Evolutionary conservation across 768 basidiomycete genomes (phyloP), one percentile per base, ranked within the genome.

Genomic region (Termitomyces sp.): DNA sequence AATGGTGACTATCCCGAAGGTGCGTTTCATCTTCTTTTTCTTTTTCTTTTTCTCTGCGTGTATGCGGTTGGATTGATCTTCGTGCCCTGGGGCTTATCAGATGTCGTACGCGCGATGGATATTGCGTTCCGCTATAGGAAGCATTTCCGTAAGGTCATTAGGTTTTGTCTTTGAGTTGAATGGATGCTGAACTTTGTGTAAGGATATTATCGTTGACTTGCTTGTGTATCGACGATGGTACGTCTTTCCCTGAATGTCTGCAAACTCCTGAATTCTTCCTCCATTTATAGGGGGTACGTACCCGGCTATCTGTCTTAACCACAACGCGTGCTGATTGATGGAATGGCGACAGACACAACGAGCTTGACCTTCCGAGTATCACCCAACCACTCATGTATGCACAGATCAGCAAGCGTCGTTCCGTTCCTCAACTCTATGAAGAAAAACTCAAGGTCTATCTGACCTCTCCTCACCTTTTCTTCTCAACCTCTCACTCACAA

Each of bases 1-100:
- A 97, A 95, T 59, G 93, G 93, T 5, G 94, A 97, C 66, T 74
- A 87, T 66, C 91, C 92, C 0, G 92, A 96, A 79, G 90, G 90
- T 75, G 51, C 17, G 51, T 22, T 14, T 11, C n/a, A n/a, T n/a
- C 15, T 12, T 7, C 73, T 44, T 17, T 9, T 22, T 12, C 2
- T 21, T 7, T 47, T 49, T 55, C 42, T 22, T 21, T 12, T 24
- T 5, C 0, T 14, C 0, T 56, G 15, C 14, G 46, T 45, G 26
- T 12, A 26, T 42, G 41, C 34, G 19, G 11, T 7, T 15, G 12
- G 11, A 46, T 53, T 26, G 11, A 35, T 24, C 11, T 15, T 40
- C 11, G 17, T 26, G 15, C 22, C 41, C 7, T 24, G 22, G 28
- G 32, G 32, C 17, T 24, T 4, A 6, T 1, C 51, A 89, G 92